phyloP scores from a whole-genome alignment of 768 basidiomycete species.

The Pholiota molesta region DNA sequence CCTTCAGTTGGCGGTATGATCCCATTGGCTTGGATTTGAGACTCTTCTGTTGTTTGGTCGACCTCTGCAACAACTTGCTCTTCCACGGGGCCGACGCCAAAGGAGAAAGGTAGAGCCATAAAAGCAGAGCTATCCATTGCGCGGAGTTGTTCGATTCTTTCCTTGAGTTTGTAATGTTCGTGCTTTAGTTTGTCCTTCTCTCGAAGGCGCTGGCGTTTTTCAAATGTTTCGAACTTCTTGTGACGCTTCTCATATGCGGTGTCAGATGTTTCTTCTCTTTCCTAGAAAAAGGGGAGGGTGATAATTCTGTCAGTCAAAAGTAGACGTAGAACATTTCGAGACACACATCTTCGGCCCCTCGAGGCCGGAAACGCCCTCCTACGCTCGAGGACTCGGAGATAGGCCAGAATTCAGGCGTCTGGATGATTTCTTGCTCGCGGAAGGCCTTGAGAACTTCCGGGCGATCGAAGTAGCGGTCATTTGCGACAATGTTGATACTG shows the following conservation, averaged over 20 bases:
- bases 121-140: constrained; percentile 75
- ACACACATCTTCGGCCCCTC: constrained; percentile 73
- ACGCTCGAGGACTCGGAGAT: constrained; percentile 50
- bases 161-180: constrained; percentile 90
- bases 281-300: constrained; percentile 33
- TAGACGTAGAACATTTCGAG: constrained; percentile 12
- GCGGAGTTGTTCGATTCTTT: constrained; percentile 82
- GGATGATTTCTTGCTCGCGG: constrained; percentile 69
- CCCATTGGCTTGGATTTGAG: constrained; percentile 36
- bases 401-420: constrained; percentile 73
- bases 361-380: constrained; percentile 71
- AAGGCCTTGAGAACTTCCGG: constrained; percentile 76
- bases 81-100: constrained; percentile 33
- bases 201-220: constrained; percentile 81
- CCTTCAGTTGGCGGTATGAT: constrained; percentile 54
- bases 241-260: constrained; percentile 81
- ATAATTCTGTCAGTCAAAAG: constrained; percentile 14
- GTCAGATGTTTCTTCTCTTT: constrained; percentile 75
- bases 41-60: constrained; percentile 3
- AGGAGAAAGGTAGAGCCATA: constrained; percentile 57
- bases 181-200: constrained; percentile 93
- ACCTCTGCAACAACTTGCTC: constrained; percentile 25
- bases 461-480: constrained; percentile 77
- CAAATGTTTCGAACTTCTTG: constrained; percentile 83
- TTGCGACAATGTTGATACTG: constrained; percentile 59